A percentile compares a stretch with the other conserved stretches of the same genome.
Conservation (phyloP, 2,329 filamentous ascomycete species). For the Aspergillus texensis region DNA sequence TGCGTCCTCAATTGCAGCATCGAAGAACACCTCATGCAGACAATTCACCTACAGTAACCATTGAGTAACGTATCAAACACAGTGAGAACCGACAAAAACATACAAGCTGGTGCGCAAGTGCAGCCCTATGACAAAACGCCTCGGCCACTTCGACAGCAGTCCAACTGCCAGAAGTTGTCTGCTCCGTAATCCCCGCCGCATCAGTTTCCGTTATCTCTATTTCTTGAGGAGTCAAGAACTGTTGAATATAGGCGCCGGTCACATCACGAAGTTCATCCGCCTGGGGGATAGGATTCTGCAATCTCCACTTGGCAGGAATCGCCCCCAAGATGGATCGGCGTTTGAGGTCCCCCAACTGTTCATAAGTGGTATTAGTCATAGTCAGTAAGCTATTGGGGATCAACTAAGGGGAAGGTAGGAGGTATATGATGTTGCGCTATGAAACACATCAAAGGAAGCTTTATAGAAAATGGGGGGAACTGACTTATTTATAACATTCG, state of each 20-base stretch:
- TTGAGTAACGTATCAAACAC: not conserved
- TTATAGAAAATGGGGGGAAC: not conserved
- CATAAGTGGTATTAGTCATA: constrained; percentile 47
- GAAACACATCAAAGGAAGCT: not conserved
- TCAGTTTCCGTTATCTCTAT: constrained; percentile 64
- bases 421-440: not conserved
- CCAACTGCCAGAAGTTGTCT: constrained; percentile 59
- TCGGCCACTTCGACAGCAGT: constrained; percentile 58
- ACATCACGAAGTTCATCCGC: constrained; percentile 58
- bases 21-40: constrained; percentile 58
- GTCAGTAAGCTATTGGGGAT: not conserved
- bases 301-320: constrained; percentile 61
- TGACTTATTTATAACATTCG: not conserved
- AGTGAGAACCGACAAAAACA: constrained; percentile 9
- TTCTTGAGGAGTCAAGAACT: constrained; percentile 57
- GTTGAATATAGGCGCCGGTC: constrained; percentile 58
- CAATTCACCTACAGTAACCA: constrained; percentile 44
- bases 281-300: constrained; percentile 51
- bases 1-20: constrained; percentile 54
- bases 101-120: constrained; percentile 62
- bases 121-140: constrained; percentile 60
- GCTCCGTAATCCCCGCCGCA: constrained; percentile 58
- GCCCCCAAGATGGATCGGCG: constrained; percentile 55
- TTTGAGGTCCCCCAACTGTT: constrained; percentile 55
- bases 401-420: not conserved